These are phyloP conservation scores for Hypoxylon sp. DNA, from an alignment of 2,329 filamentous ascomycete genomes.

Conservation along the genomic window DNA sequence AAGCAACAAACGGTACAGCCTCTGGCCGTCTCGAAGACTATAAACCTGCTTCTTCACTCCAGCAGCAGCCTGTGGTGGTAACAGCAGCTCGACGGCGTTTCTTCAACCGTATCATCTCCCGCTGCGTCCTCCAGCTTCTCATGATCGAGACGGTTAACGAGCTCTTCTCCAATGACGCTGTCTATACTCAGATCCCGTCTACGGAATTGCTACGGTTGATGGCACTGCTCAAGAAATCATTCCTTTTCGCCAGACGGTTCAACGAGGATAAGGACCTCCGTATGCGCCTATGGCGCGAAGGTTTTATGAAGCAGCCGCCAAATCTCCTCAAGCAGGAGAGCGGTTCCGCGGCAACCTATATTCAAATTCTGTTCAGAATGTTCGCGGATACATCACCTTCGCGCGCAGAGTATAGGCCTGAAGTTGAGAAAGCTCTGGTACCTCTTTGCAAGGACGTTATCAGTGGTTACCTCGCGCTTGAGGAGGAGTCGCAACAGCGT, in stretches of 20 bases:
- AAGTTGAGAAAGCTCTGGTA: slow-evolving; percentile 92
- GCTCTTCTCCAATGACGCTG: slow-evolving; percentile 95
- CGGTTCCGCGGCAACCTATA: slow-evolving; percentile 92
- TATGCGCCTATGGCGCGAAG: slow-evolving; percentile 94
- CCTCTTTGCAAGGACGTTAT: slow-evolving; percentile 97
- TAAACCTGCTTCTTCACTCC: slow-evolving; percentile 79
- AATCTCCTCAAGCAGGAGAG: slow-evolving; percentile 98
- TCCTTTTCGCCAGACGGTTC: slow-evolving; percentile 96
- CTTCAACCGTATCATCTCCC: slow-evolving; percentile 99
- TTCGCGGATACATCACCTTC: slow-evolving; percentile 91
- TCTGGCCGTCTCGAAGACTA: slow-evolving; percentile 83
- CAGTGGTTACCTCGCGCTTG: slow-evolving; percentile 84
- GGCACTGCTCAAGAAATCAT: slow-evolving; percentile 94
- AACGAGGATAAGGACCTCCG: slow-evolving; percentile 97
- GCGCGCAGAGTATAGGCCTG: slow-evolving; percentile 80
- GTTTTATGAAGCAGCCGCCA: slow-evolving; percentile 99
- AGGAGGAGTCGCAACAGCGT: slow-evolving; percentile 95
- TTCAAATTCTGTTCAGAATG: slow-evolving; percentile 96
- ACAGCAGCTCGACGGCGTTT: slow-evolving; percentile 93
- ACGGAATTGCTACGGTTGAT: slow-evolving; percentile 91
- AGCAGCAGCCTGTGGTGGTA: slow-evolving; percentile 91
- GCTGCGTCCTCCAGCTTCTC: slow-evolving; percentile 95
- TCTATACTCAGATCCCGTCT: slow-evolving; percentile 94
- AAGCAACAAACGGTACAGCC: slow-evolving; percentile 53
- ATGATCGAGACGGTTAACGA: slow-evolving; percentile 99